Base-by-base conservation (phyloP, 768 basidiomycete genomes). In the Calocera viscosa region DNA sequence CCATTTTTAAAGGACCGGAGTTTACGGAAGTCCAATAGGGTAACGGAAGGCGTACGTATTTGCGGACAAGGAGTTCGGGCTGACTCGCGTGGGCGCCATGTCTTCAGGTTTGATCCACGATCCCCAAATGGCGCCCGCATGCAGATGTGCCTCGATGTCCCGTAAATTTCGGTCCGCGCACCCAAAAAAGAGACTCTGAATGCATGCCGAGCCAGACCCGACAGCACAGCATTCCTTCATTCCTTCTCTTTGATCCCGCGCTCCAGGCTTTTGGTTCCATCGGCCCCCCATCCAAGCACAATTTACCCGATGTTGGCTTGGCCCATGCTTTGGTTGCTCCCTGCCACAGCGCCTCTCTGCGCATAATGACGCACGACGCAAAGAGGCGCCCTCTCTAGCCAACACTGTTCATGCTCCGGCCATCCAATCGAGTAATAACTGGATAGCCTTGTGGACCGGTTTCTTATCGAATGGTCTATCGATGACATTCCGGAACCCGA, bases 191-290 rank as follows among this genome's bases (percentile, higher is more conserved):
- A 26, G 53, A 60, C 14, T 60, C 53, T 28, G 26, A 60, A 30
- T 8, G 7, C 43, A 47, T 47, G 43, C 43, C 43, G 43, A 47
- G 43, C 43, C 43, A 47, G 43, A 47, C 43, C 43, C 26, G 14
- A 2, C 30, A 28, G 30, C 53, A 60, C 53, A 60, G 53, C 53
- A 28, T 60, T 60, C 30, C 53, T 60, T 60, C 30, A 60, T 60
- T 26, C 30, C 53, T 28, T 60, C 30, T 7, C 53, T 60, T 40
- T 60, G 30, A 60, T 60, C 53, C 53, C 53, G 53, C 53, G 53
- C 53, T 22, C 22, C 14, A 60, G 2, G 5, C 26, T 22, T 60
- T 60, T 60, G 53, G 30, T 60, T 19, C 53, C 53, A 26, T 30
- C 30, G 53, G 14, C 53, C 19, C 8, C 7, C 30, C 24, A 19